Conservation (phyloP, 1,284 basidiomycete species). For the Pascua sp. region DNA sequence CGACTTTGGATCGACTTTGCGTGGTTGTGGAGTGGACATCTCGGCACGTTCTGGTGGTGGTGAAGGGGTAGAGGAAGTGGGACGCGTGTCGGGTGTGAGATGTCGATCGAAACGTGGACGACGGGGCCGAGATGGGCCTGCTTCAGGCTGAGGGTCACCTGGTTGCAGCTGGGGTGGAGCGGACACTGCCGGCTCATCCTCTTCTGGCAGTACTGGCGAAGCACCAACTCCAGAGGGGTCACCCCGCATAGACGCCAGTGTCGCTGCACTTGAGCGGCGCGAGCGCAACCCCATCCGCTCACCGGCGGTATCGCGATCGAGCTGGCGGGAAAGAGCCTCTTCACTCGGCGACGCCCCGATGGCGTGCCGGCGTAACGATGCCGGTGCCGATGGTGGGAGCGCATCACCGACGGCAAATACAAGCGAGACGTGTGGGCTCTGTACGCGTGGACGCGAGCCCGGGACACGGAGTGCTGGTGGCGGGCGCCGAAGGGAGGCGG, state of each 20-base stretch:
- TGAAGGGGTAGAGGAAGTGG: too few relatives aligned
- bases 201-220: slow-evolving; percentile 23
- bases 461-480: slow-evolving; percentile 15
- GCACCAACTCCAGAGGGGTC: background rate
- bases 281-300: slow-evolving; percentile 41
- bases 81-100: too few relatives aligned
- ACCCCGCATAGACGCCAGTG: slow-evolving; percentile 20
- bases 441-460: slow-evolving; percentile 19
- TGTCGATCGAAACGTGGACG: too few relatives aligned
- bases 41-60: too few relatives aligned
- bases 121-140: background rate
- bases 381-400: background rate
- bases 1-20: slow-evolving; percentile 36
- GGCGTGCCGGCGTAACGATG: slow-evolving; percentile 3
- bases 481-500: slow-evolving; percentile 7
- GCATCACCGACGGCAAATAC: slow-evolving; percentile 34
- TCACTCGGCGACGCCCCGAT: slow-evolving; percentile 19
- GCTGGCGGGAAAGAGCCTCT: slow-evolving; percentile 36
- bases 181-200: slow-evolving; percentile 8
- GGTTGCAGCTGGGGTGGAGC: too few relatives aligned
- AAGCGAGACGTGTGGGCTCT: slow-evolving; percentile 29
- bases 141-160: background rate
- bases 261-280: slow-evolving; percentile 32
- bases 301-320: slow-evolving; percentile 41
- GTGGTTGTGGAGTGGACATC: background rate